Evolutionary conservation across 768 basidiomycete genomes (phyloP), one percentile per base, ranked within the genome.

Genomic region (Boletus pseudopeckii): DNA sequence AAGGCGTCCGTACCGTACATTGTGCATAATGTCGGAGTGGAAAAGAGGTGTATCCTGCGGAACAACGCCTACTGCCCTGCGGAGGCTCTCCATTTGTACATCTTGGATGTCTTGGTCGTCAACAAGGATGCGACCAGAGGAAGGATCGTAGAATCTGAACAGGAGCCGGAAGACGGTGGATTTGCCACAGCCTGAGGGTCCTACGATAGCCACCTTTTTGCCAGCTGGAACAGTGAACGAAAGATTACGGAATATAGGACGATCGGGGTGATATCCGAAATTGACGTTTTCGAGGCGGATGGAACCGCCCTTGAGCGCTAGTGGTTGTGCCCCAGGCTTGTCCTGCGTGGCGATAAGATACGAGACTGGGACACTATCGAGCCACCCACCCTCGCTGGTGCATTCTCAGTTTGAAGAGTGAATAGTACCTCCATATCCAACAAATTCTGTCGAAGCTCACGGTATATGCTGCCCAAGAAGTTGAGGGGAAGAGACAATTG

Each of bases 1-100:
- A 28, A 98, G 71, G 22, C 87, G 77, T 1, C 97, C 97, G 67
- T 99, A 99, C 13, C 95, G 80, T 44, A 99, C 83, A 65, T 99
- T 99, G 67, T 98, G 92, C 80, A 97, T 76, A 43, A 98, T 86
- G 66, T 98, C 87, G 6, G 91, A 86, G 69, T 99, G 95, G 79
- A 99, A 98, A 4, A 99, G 76, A 1, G 97, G 96, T 15, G 96
- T 99, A 63, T 99, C 97, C 69, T 99, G 96, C 1, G 97, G 97
- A 1, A 99, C 97, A 17, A 98, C 92, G 2, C 96, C 97, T 30
- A 99, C 87, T 4, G 78, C 72, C 42, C 73, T 74, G 17, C 97
- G 81, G 1, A 98, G 74, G 34, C 84, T 87, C 22, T 81, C 79
- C 36, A 96, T 70, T 60, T 86, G 81, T 5, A 97, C 73, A 2